Percentiles rank a stretch among this genome's conserved stretches.
phyloP scores from a whole-genome alignment of 75 land plant species.

The Picea sitchensis region DNA sequence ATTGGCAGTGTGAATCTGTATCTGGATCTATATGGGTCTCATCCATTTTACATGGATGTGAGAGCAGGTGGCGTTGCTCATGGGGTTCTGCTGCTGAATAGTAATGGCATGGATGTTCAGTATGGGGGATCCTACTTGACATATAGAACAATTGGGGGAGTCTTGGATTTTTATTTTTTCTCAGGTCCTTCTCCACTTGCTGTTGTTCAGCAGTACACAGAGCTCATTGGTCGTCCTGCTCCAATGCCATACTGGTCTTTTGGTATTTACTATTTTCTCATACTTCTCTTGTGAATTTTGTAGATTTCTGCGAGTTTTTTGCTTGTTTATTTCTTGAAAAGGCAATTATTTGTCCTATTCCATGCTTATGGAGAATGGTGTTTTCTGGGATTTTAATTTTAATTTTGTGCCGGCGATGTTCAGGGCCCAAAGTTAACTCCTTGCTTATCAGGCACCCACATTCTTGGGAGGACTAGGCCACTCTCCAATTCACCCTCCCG shows the following conservation, averaged over 20 bases:
- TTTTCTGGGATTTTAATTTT: too few species aligned
- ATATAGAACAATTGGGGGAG: slow-evolving; percentile 76
- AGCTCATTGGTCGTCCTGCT: slow-evolving; percentile 79
- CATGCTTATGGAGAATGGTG: too few species aligned
- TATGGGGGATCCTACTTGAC: slow-evolving; percentile 55
- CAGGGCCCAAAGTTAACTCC: too few species aligned
- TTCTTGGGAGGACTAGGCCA: too few species aligned
- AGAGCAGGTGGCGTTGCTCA: slow-evolving; percentile 54
- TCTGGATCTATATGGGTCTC: slow-evolving; percentile 35
- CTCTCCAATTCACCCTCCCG: too few species aligned
- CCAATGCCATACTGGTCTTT: slow-evolving; percentile 93
- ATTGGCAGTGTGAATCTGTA: slow-evolving; percentile 12
- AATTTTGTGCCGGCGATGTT: too few species aligned
- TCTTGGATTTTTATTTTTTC: slow-evolving; percentile 84
- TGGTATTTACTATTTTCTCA: slow-evolving; percentile 36
- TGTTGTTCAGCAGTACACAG: slow-evolving; percentile 76
- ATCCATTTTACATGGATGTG: slow-evolving; percentile 74
- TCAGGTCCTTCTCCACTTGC: slow-evolving; percentile 62
- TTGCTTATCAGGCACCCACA: too few species aligned
- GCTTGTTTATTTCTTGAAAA: too few species aligned
- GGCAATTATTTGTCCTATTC: too few species aligned
- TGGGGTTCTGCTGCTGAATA: slow-evolving; percentile 78
- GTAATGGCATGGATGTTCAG: slow-evolving; percentile 86
- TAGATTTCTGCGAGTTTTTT: too few species aligned
- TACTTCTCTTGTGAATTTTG: too few species aligned